phyloP scores from a whole-genome alignment of 495 filamentous ascomycete genomes.

The Tuber borchii region DNA sequence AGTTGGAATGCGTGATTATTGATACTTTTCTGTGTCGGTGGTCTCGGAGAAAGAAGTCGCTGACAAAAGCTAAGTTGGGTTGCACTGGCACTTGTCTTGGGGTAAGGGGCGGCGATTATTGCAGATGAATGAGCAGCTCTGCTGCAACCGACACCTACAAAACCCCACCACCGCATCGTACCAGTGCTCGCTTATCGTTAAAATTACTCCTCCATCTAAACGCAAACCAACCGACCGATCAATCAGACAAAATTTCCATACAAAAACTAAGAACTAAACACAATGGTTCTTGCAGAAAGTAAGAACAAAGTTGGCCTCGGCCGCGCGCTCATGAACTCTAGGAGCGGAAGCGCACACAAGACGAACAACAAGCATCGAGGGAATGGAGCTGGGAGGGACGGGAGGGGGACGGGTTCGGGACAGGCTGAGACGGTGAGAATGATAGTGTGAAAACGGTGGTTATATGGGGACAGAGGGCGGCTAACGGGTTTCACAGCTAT shows the following conservation, averaged over 20 bases:
- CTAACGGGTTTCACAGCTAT: conserved; percentile 15
- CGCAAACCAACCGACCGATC: not conserved
- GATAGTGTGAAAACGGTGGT: not conserved
- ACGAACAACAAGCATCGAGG: conserved; percentile 27
- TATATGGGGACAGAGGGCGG: conserved; percentile 43
- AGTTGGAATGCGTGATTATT: conserved; percentile 12
- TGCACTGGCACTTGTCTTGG: no score
- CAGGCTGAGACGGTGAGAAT: conserved; percentile 15
- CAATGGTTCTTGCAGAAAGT: conserved; percentile 90
- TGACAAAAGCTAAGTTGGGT: conserved; percentile 19
- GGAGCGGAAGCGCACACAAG: conserved; percentile 13
- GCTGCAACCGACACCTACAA: not conserved
- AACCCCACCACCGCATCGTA: not conserved
- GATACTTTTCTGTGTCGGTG: not conserved
- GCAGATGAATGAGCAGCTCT: conserved; percentile 13
- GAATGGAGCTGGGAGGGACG: conserved; percentile 11
- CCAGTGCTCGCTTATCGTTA: conserved; percentile 1
- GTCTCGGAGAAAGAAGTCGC: conserved; percentile 10
- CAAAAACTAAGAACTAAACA: conserved; percentile 35
- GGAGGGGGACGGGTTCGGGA: conserved; percentile 16
- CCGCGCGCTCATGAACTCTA: conserved; percentile 44
- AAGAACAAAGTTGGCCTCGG: conserved; percentile 92
- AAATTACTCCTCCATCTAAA: not conserved
- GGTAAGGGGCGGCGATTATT: conserved; percentile 7
- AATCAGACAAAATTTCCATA: not conserved